Evolutionary conservation across 75 land plant species (phyloP).

Genomic region (Gnetum montanum): DNA sequence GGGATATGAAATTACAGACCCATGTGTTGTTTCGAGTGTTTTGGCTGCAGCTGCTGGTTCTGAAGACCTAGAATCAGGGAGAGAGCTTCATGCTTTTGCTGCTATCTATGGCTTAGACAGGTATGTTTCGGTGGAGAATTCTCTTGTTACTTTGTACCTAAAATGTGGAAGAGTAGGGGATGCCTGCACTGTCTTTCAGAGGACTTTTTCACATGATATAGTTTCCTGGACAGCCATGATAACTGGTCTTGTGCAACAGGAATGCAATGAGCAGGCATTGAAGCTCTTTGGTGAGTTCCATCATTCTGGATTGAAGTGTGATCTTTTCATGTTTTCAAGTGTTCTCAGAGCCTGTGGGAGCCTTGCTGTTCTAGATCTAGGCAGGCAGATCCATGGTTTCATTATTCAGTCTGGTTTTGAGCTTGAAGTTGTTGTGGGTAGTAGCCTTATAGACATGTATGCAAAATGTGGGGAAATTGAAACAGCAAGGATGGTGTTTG

Average conservation of each 20-base stretch:
- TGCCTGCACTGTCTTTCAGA: constrained; percentile 3
- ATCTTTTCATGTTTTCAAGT: constrained; percentile 4
- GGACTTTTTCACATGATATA: neutral
- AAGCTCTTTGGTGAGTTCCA: neutral
- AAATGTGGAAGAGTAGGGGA: constrained; percentile 10
- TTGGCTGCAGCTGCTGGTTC: constrained; percentile 32
- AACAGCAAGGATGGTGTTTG: constrained; percentile 7
- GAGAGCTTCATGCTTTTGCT: constrained; percentile 20
- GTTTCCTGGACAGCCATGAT: constrained; percentile 18
- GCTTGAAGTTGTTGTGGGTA: neutral
- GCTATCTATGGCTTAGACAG: constrained; percentile 15
- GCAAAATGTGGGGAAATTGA: constrained; percentile 5
- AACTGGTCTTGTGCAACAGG: constrained; percentile 4
- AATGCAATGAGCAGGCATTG: constrained; percentile 2
- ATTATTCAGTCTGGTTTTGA: constrained; percentile 3
- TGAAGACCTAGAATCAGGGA: constrained; percentile 19
- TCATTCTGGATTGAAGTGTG: neutral
- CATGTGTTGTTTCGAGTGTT: constrained; percentile 14
- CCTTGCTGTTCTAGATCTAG: neutral
- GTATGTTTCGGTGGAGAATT: constrained; percentile 18
- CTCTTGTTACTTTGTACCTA: constrained; percentile 15
- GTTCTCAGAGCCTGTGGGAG: constrained; percentile 8
- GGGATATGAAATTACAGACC: constrained; percentile 19
- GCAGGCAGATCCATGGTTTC: constrained; percentile 6
- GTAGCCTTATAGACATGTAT: constrained; percentile 9